These are phyloP conservation scores for Ophiocordyceps australis DNA, from an alignment of 2,329 filamentous ascomycete species.

Conservation along the genomic window DNA sequence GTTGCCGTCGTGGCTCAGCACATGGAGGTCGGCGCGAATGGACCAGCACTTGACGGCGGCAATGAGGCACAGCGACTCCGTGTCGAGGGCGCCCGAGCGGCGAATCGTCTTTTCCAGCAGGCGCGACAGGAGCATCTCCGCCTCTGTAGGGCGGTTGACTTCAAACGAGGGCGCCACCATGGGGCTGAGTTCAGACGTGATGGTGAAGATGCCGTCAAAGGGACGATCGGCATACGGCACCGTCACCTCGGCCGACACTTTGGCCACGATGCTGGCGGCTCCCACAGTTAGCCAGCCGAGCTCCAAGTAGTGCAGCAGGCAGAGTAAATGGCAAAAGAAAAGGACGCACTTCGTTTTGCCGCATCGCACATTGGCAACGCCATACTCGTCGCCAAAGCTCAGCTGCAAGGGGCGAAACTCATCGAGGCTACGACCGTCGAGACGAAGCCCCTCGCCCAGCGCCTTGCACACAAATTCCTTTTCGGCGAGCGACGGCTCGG, in stretches of 20 bases:
- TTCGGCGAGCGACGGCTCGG: slow-evolving; percentile 78
- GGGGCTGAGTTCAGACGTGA: slow-evolving; percentile 75
- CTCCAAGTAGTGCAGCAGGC: background rate
- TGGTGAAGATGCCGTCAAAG: slow-evolving; percentile 90
- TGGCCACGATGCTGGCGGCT: slow-evolving; percentile 55
- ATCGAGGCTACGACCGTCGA: slow-evolving; percentile 71
- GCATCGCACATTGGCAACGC: slow-evolving; percentile 68
- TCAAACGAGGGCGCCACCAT: slow-evolving; percentile 88
- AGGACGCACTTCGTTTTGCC: slow-evolving; percentile 95
- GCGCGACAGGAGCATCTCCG: slow-evolving; percentile 71
- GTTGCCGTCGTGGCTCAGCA: slow-evolving; percentile 81
- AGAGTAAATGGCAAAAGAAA: no score
- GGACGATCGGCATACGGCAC: slow-evolving; percentile 75
- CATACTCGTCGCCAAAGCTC: slow-evolving; percentile 78
- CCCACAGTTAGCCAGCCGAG: no score
- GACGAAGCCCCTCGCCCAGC: slow-evolving; percentile 58
- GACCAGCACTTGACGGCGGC: slow-evolving; percentile 85
- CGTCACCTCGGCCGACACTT: slow-evolving; percentile 75
- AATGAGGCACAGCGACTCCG: slow-evolving; percentile 85
- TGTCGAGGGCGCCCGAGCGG: slow-evolving; percentile 80
- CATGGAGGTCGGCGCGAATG: slow-evolving; percentile 78
- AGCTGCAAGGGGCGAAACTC: slow-evolving; percentile 63
- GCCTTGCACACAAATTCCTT: slow-evolving; percentile 72
- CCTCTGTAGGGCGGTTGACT: slow-evolving; percentile 63
- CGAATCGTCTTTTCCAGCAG: slow-evolving; percentile 89